Evolutionary conservation across 345 rosid genomes (phyloP).

Genomic region (Lepidium sativum): DNA sequence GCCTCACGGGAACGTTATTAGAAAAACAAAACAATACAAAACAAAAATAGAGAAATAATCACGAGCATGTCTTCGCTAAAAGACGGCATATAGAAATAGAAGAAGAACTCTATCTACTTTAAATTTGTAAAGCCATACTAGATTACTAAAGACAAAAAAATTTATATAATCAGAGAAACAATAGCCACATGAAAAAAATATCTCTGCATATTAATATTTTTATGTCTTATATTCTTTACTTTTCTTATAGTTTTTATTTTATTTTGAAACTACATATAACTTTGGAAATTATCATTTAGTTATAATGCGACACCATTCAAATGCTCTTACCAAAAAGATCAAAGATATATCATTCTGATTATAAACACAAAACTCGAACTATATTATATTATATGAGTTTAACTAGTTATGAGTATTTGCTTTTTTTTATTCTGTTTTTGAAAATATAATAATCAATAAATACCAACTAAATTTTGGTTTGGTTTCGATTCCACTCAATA

Average conservation of each 20-base stretch:
- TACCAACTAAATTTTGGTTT: too few species aligned
- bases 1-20: constrained; percentile 33
- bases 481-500: too few species aligned
- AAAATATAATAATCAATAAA: too few species aligned
- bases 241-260: too few species aligned
- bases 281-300: not conserved
- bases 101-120: constrained; percentile 9
- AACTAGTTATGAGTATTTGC: too few species aligned
- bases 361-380: too few species aligned
- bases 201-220: not conserved
- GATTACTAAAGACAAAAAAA: not conserved
- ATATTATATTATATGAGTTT: too few species aligned
- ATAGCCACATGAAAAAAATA: constrained; percentile 10
- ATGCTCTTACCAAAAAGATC: not conserved
- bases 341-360: not conserved
- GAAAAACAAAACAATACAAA: not conserved
- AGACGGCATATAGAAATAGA: constrained; percentile 37
- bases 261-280: too few species aligned
- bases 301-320: not conserved
- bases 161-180: not conserved
- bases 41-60: constrained; percentile 15
- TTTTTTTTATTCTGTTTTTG: too few species aligned
- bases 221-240: not conserved
- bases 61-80: constrained; percentile 46
- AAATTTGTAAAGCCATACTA: not conserved